Evolutionary conservation across 139 green algal genomes (phyloP), one percentile per base, ranked within the genome.

Genomic region (Yamagishiella unicocca): DNA sequence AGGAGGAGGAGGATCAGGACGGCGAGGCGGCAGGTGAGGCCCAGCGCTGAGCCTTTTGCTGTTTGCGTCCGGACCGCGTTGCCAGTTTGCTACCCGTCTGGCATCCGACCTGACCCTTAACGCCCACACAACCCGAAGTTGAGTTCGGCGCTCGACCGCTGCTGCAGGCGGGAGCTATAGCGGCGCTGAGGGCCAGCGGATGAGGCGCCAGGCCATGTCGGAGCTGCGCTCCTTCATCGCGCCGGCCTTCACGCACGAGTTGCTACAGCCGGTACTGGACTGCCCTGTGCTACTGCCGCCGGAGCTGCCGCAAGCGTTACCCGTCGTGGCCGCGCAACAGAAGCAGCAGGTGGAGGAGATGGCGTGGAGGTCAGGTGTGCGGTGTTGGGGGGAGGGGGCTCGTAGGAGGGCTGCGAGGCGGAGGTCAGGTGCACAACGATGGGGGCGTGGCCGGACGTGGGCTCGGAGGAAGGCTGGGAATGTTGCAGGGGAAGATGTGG

Each of bases 191-290:
- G 89, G 87, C 0, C 88, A 93, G 78, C 89, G 90, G 82, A 76
- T 86, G 76, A 88, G 90, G 33, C 76, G 68, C 45, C 54, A 64
- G 42, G 67, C 93, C 46, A 71, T 96, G 71, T 61, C 85, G 0
- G 93, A 96, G 87, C 88, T 96, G 8, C 90, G 89, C 5, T 67
- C 55, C 2, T 55, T 91, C 22, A 78, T 95, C 71, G 90, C 92
- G 9, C 55, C 87, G 19, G 45, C 88, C 1, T 90, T 91, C 43
- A 84, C 89, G 0, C 38, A 62, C 14, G 77, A 90, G 79, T 88
- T 96, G 72, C 86, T 88, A 19, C 33, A 46, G n/a, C 58, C 88
- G 5, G 78, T 95, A 66, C 91, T 96, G 73, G 72, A 89, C 24
- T 61, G 71, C 24, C 45, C 43, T 0, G 67, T 50, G 37, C 43